Evolutionary conservation across 495 filamentous ascomycete genomes (phyloP).

Genomic region (Penicillium bovifimosum): DNA sequence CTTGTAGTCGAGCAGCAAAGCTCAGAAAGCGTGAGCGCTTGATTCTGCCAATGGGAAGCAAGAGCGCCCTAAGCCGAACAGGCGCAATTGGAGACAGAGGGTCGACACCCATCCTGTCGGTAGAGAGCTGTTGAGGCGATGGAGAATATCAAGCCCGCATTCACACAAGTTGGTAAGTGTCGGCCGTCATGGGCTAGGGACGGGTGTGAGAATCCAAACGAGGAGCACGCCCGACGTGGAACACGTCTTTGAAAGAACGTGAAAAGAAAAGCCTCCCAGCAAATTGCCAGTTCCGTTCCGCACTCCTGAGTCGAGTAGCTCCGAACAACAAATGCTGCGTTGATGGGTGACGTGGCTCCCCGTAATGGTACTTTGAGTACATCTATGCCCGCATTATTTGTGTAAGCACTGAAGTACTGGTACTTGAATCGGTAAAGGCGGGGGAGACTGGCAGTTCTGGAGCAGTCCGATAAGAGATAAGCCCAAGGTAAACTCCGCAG

Average conservation of each 20-base stretch:
- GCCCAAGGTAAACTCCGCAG: slow-evolving; percentile 9
- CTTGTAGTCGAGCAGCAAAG: slow-evolving; percentile 72
- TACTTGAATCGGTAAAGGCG: background rate
- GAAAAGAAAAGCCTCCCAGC: background rate
- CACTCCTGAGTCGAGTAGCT: slow-evolving; percentile 3
- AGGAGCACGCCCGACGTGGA: background rate
- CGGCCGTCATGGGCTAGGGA: slow-evolving; percentile 22
- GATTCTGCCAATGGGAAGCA: slow-evolving; percentile 82
- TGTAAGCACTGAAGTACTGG: background rate
- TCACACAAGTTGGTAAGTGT: slow-evolving; percentile 23
- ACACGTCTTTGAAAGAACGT: background rate
- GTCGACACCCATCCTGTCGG: slow-evolving; percentile 74
- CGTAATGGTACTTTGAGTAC: background rate
- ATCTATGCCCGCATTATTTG: background rate
- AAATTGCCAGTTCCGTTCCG: background rate
- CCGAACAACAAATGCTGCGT: slow-evolving; percentile 5
- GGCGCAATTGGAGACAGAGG: slow-evolving; percentile 83
- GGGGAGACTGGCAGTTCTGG: background rate
- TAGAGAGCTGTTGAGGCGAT: slow-evolving; percentile 23
- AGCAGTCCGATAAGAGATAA: slow-evolving; percentile 5
- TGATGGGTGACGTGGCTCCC: background rate
- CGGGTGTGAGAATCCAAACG: background rate
- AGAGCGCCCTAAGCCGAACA: slow-evolving; percentile 75
- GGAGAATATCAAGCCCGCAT: slow-evolving; percentile 33
- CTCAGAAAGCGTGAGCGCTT: slow-evolving; percentile 70